Percentiles rank a stretch among this genome's conserved stretches.
Evolutionary conservation across 805 yeast species (phyloP).

Genomic region (Naumovozyma castellii): DNA sequence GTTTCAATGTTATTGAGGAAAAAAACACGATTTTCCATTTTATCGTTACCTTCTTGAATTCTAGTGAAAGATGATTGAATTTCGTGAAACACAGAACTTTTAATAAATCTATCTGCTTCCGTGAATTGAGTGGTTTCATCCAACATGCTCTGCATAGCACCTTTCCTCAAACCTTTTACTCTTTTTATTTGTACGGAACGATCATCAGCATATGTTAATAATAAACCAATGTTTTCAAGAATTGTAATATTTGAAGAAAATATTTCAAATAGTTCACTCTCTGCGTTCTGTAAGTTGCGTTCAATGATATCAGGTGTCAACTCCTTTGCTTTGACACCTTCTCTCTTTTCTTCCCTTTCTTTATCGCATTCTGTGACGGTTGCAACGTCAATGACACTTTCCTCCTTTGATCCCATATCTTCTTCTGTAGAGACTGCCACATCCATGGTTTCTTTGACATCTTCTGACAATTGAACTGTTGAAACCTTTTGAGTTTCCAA

Average conservation of each 20-base stretch:
- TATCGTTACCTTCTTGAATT: constrained; percentile 7
- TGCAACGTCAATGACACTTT: too few species aligned
- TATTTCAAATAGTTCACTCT: constrained; percentile 22
- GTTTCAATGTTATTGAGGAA: constrained; percentile 15
- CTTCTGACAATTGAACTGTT: too few species aligned
- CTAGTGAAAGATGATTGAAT: constrained; percentile 13
- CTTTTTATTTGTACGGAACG: constrained; percentile 46
- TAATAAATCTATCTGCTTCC: constrained; percentile 33
- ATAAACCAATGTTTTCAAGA: constrained; percentile 68
- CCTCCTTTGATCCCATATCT: too few species aligned
- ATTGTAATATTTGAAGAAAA: constrained; percentile 45
- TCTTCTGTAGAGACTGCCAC: too few species aligned
- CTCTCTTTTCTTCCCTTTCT: background rate
- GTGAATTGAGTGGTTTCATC: constrained; percentile 29
- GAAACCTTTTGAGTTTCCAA: too few species aligned
- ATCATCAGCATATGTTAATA: constrained; percentile 30
- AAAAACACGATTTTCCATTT: constrained; percentile 1
- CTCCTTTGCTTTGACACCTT: background rate
- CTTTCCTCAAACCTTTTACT: constrained; percentile 66
- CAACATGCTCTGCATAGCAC: constrained; percentile 27
- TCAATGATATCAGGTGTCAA: background rate
- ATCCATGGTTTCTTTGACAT: too few species aligned
- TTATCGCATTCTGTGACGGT: too few species aligned
- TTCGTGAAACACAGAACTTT: constrained; percentile 40
- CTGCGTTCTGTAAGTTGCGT: background rate